A percentile compares a stretch with the other conserved stretches of the same genome.
Evolutionary conservation across 73 alveolate species (phyloP).

Genomic region (Paramecium tetraurelia): DNA sequence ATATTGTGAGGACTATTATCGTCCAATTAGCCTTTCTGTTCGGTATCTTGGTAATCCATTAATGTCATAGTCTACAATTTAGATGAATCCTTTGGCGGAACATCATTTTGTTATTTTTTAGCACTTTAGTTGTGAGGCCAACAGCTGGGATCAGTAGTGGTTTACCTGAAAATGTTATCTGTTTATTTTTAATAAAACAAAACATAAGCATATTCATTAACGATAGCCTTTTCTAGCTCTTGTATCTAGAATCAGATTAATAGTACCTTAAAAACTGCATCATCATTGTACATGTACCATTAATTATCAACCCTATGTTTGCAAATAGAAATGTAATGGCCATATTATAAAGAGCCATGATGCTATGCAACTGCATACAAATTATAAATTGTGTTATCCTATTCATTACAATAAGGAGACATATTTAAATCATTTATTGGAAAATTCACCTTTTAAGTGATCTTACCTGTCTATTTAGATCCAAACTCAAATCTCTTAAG

Average conservation of each 20-base stretch:
- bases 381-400: constrained; percentile 78
- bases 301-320: constrained; percentile 53
- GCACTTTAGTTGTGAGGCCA: constrained; percentile 46
- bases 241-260: not conserved
- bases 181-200: constrained; percentile 61
- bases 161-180: not conserved
- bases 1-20: not conserved
- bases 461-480: constrained; percentile 56
- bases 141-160: not conserved
- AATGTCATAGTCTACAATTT: not conserved
- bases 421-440: constrained; percentile 63
- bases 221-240: constrained; percentile 39
- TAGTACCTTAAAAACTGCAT: constrained; percentile 27
- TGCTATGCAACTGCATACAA: constrained; percentile 88
- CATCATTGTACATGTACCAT: constrained; percentile 74
- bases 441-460: constrained; percentile 77
- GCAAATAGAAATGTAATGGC: constrained; percentile 91
- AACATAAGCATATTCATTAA: constrained; percentile 67
- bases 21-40: not conserved
- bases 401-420: constrained; percentile 46
- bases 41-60: not conserved
- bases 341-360: constrained; percentile 79
- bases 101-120: not conserved
- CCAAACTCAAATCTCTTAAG: constrained; percentile 80
- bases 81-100: not conserved